Evolutionary conservation across 2,329 filamentous ascomycete genomes (phyloP), one percentile per base, ranked within the genome.

Genomic region (Fusarium secorum): DNA sequence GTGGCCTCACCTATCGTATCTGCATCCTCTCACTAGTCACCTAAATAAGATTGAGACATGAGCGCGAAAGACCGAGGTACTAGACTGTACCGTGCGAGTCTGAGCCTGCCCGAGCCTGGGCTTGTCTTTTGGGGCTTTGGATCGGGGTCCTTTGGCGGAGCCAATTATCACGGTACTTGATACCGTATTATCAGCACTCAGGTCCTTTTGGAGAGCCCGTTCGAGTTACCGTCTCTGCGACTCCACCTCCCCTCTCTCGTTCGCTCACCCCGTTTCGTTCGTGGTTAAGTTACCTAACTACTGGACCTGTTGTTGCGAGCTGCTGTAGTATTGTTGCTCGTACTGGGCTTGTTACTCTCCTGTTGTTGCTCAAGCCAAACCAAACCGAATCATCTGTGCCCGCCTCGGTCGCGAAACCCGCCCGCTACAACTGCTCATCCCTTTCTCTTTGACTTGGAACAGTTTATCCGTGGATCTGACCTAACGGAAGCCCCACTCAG

Each of bases 331-430:
- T 44, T 58, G 58, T 69, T 54, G 51, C 53, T 32, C 30, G 35
- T 42, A 56, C 22, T 33, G 32, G 15, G 38, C 28, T 54, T 52
- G 48, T 52, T 52, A 52, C 48, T n/a, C 22, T 52, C 14, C 48
- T 26, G 32, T 52, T 28, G 48, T 39, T 39, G 32, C 33, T 39
- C 48, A 52, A 28, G 14, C 48, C 48, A 52, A 60, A 52, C 48
- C 32, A 52, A 60, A 42, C 54, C 62, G 66, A 56, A 46, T 68
- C 45, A 55, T 38, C 55, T 57, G 64, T 71, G 51, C 58, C 59
- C 72, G 56, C 68, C 56, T 74, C 58, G 62, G 68, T 74, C 65
- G 68, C 72, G 72, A 74, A 73, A 64, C 61, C 60, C 65, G 67
- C 63, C 38, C 30, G 22, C 64, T 45, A 49, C 26, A 52, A 53